phyloP scores from a whole-genome alignment of 306 rosid species.

The Rosa lucieae region DNA sequence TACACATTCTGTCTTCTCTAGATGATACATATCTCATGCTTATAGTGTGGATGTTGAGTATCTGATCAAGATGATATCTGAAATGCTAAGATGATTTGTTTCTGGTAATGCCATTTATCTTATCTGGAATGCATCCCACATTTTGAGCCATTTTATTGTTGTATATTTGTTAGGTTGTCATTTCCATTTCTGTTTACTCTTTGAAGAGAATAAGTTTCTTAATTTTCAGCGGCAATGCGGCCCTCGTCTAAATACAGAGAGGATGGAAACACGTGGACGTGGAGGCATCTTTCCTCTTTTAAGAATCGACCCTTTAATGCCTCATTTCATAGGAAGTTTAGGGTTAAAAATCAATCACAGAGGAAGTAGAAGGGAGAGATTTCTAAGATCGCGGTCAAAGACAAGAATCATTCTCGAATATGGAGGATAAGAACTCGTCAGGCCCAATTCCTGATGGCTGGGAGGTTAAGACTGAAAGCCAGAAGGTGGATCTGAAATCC shows the following conservation, averaged over 20 bases:
- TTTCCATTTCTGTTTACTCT: conserved; percentile 3
- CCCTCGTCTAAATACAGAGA: neutral
- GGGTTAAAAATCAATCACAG: conserved; percentile 5
- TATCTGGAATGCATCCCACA: neutral
- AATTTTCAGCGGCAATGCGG: neutral
- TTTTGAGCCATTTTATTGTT: neutral
- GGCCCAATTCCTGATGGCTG: conserved; percentile 20
- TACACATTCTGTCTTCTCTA: neutral
- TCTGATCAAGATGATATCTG: neutral
- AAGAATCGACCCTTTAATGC: conserved; percentile 5
- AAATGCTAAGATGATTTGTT: neutral
- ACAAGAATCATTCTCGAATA: neutral
- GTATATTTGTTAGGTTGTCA: neutral
- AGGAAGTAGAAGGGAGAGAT: neutral
- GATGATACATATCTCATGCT: neutral
- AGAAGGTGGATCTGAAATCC: conserved; percentile 3
- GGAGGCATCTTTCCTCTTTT: conserved; percentile 13
- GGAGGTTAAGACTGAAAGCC: conserved; percentile 7
- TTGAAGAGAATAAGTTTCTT: neutral
- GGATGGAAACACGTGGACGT: conserved; percentile 19
- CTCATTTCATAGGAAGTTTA: conserved; percentile 3
- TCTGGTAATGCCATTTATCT: neutral
- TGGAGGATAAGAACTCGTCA: neutral
- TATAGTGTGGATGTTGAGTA: neutral
- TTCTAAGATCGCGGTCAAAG: neutral